Evolutionary conservation across 495 filamentous ascomycete species (phyloP).

Genomic region (Neurospora intermedia): DNA sequence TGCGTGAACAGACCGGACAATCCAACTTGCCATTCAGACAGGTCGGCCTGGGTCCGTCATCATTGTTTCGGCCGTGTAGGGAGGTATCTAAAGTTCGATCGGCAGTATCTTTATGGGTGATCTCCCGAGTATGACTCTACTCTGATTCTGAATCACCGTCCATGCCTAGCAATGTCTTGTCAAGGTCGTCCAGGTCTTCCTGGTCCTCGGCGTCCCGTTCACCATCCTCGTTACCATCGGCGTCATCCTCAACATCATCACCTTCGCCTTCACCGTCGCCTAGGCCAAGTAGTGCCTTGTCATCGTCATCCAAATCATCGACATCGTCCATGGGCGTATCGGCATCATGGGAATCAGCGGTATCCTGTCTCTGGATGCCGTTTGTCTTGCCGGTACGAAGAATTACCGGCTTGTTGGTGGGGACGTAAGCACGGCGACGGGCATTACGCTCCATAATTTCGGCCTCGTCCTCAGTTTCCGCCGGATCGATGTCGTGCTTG

Average conservation of each 20-base stretch:
- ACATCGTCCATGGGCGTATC: slow-evolving; percentile 31
- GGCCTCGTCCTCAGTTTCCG: slow-evolving; percentile 26
- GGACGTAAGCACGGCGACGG: background rate
- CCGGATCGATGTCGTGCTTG: slow-evolving; percentile 16
- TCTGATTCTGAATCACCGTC: slow-evolving; percentile 35
- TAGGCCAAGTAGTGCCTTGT: slow-evolving; percentile 38
- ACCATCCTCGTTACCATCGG: slow-evolving; percentile 13
- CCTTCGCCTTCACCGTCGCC: slow-evolving; percentile 30
- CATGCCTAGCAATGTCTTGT: slow-evolving; percentile 39
- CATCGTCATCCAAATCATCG: slow-evolving; percentile 41
- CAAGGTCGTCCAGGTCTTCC: slow-evolving; percentile 42
- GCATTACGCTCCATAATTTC: slow-evolving; percentile 11
- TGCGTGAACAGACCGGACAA: background rate
- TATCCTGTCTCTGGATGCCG: background rate
- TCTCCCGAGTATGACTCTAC: slow-evolving; percentile 1
- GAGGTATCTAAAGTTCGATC: background rate
- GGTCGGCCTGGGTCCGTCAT: no score
- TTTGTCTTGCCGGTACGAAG: slow-evolving; percentile 7
- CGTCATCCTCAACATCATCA: slow-evolving; percentile 14
- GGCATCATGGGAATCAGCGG: background rate
- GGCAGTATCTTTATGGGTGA: background rate
- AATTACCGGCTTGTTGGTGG: background rate
- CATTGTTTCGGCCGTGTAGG: background rate
- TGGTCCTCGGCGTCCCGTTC: slow-evolving; percentile 38
- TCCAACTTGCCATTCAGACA: background rate